These are phyloP conservation scores for Phytophthora sp. DNA, from an alignment of 352 stramenopile genomes.

Conservation along the genomic window DNA sequence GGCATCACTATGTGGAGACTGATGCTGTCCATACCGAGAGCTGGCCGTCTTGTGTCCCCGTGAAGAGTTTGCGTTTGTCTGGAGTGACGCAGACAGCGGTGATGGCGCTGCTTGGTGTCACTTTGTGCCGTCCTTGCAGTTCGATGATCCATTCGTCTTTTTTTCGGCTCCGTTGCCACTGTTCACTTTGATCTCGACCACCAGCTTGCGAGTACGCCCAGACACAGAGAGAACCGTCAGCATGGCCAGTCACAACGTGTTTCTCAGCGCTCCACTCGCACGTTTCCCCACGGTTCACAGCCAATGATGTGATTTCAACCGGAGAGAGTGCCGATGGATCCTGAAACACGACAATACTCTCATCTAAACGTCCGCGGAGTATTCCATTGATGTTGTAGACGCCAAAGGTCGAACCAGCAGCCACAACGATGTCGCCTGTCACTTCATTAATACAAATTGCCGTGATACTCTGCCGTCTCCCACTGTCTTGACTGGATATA, in stretches of 20 bases:
- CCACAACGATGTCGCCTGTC: slow-evolving; percentile 65
- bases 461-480: slow-evolving; percentile 27
- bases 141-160: slow-evolving; percentile 58
- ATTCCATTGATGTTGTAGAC: slow-evolving; percentile 77
- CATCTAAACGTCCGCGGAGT: slow-evolving; percentile 54
- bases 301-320: slow-evolving; percentile 49
- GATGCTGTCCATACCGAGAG: slow-evolving; percentile 55
- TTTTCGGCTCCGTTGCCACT: slow-evolving; percentile 19
- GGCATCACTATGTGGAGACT: neutral
- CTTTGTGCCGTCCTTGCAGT: slow-evolving; percentile 55
- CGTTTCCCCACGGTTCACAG: slow-evolving; percentile 53
- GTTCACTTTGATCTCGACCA: slow-evolving; percentile 10
- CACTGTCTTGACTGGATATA: slow-evolving; percentile 12
- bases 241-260: slow-evolving; percentile 65
- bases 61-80: slow-evolving; percentile 72
- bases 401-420: slow-evolving; percentile 50
- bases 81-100: slow-evolving; percentile 54
- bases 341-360: slow-evolving; percentile 54
- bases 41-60: slow-evolving; percentile 57
- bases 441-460: slow-evolving; percentile 71
- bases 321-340: slow-evolving; percentile 43
- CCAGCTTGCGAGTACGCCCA: slow-evolving; percentile 66
- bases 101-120: slow-evolving; percentile 49
- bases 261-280: slow-evolving; percentile 74
- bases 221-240: slow-evolving; percentile 63